Base-by-base conservation (phyloP, 345 rosid genomes). In the Heritiera littoralis region DNA sequence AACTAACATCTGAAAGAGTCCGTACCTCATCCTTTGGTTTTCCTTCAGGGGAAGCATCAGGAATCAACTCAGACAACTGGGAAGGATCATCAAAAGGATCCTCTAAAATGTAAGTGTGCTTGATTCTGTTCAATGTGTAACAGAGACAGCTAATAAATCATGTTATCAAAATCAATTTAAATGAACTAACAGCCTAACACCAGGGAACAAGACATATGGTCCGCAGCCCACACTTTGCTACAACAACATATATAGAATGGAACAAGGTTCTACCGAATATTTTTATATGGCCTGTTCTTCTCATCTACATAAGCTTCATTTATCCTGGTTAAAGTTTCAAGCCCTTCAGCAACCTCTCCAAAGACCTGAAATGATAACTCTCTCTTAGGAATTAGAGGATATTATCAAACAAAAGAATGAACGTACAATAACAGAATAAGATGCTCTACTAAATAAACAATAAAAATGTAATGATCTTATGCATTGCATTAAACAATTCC, bases 51-150 rank as follows among this genome's bases (percentile, higher is more conserved):
- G 99, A 96, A 80, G 97, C 86, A 72, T 85, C 93, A 54, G 98
- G 97, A 81, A 96, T 91, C 88, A 92, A 81, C 59, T 86, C 97
- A 74, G 90, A 80, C 55, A 96, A 83, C 79, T 89, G 94, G 52
- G 89, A 35, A 82, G 95, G 97, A 84, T 96, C 99, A 41, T 91
- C 97, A 82, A 92, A 96, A 61, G 98, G 97, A 88, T 96, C 98
- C 28, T 96, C 97, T 59, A 94, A 85, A 59, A 92, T 85, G 79
- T 92, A 86, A 0, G 93, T 85, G 85, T 92, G 97, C 76, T 92
- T 91, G 82, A 96, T 94, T 88, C 97, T 92, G 90, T 79, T 75
- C 54, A 77, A 9, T 63, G 71, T 4, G 75, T 14, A 67, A 74
- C 14, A 63, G 9, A 32, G 20, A 45, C n/a, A 11, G 66, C 51